These are phyloP conservation scores for Penicillium sp. DNA, from an alignment of 2,329 filamentous ascomycete species.

Conservation along the genomic window DNA sequence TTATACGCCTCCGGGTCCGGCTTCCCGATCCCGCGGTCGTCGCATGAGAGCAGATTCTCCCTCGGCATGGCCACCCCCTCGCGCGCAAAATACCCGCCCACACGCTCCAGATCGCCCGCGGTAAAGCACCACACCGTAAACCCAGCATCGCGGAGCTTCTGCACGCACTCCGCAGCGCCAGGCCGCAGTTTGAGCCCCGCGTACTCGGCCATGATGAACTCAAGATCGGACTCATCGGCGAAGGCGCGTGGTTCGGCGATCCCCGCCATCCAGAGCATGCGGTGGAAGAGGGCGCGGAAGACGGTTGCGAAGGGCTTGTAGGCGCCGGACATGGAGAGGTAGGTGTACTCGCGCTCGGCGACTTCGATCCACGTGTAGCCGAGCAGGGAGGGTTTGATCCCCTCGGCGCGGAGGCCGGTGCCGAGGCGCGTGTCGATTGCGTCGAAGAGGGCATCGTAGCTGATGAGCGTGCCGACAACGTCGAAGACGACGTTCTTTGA, in stretches of 20 bases:
- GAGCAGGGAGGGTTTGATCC: conserved; percentile 44
- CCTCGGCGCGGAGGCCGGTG: conserved; percentile 37
- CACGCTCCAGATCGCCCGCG: conserved; percentile 32
- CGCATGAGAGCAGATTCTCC: conserved; percentile 35
- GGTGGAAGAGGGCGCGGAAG: conserved; percentile 49
- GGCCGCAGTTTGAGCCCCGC: conserved; percentile 36
- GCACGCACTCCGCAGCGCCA: conserved; percentile 44
- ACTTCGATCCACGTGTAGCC: conserved; percentile 50
- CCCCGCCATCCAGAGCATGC: conserved; percentile 47
- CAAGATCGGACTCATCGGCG: conserved; percentile 45
- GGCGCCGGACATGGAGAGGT: conserved; percentile 45
- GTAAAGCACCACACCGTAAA: conserved; percentile 37
- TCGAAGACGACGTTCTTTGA: conserved; percentile 37
- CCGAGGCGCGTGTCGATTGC: conserved; percentile 46
- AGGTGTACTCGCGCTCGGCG: conserved; percentile 53
- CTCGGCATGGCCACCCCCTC: conserved; percentile 30
- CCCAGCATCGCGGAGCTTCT: conserved; percentile 37
- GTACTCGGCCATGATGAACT: conserved; percentile 44
- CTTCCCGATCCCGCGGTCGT: conserved; percentile 33
- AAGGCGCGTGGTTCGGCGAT: conserved; percentile 44
- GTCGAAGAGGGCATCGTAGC: conserved; percentile 46
- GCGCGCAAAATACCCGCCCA: conserved; percentile 31
- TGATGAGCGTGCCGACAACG: conserved; percentile 48
- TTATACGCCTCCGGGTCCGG: conserved; percentile 32
- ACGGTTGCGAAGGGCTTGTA: conserved; percentile 47